Percentiles rank a stretch among this genome's conserved stretches.
These are phyloP conservation scores for Trichosporon sp. DNA, from an alignment of 1,284 basidiomycete genomes.

Conservation along the genomic window DNA sequence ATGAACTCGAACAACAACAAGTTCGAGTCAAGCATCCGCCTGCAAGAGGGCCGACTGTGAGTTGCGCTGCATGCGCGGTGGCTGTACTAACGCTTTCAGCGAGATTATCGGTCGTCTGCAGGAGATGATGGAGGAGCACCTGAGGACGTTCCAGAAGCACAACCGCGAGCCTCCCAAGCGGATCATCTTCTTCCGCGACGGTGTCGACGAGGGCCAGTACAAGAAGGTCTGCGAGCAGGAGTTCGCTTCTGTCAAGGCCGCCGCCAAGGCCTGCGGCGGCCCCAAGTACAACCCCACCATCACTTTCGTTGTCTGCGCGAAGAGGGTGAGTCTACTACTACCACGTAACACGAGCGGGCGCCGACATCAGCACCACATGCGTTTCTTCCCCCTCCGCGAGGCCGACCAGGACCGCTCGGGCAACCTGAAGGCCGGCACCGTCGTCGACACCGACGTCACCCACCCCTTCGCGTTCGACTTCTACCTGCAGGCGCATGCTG, in stretches of 20 bases:
- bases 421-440: conserved; percentile 48
- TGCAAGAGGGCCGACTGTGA: conserved; percentile 49
- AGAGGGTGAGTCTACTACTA: conserved; percentile 26
- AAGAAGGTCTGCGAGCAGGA: conserved; percentile 48
- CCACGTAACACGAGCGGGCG: background rate
- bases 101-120: conserved; percentile 36
- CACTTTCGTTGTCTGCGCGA: conserved; percentile 49
- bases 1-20: conserved; percentile 43
- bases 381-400: conserved; percentile 47
- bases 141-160: conserved; percentile 35
- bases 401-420: conserved; percentile 47
- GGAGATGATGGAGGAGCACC: conserved; percentile 33
- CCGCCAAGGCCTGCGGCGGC: conserved; percentile 28
- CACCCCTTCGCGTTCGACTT: conserved; percentile 51
- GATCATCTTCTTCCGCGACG: conserved; percentile 53
- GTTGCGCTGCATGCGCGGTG: conserved; percentile 11
- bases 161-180: conserved; percentile 43
- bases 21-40: conserved; percentile 48
- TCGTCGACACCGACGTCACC: conserved; percentile 48
- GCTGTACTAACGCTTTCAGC: conserved; percentile 8
- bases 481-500: conserved; percentile 47
- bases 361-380: conserved; percentile 44
- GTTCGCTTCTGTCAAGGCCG: conserved; percentile 34
- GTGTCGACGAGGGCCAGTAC: conserved; percentile 54
- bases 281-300: conserved; percentile 44